Evolutionary conservation across 2,329 filamentous ascomycete genomes (phyloP).

Genomic region (Alternaria metachromatica): DNA sequence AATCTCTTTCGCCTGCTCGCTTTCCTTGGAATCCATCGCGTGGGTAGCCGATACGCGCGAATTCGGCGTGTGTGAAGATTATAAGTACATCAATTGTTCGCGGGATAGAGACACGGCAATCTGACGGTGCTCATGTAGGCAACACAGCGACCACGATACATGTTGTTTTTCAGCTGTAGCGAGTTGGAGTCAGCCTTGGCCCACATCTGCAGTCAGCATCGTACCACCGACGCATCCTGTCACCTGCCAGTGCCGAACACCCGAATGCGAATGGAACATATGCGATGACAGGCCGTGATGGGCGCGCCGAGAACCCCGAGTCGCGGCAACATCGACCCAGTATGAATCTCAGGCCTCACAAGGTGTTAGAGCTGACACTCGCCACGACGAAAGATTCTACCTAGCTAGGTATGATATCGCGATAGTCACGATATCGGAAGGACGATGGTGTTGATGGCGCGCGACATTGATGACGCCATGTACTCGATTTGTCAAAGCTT

Average conservation of each 20-base stretch:
- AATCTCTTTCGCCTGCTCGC: not conserved
- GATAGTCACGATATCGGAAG: not conserved
- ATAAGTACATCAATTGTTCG: not conserved
- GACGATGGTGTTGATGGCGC: not conserved
- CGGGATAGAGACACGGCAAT: not conserved
- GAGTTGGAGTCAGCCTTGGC: not conserved
- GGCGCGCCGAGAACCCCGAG: not conserved
- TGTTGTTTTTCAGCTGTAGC: not conserved
- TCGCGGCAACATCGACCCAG: not conserved
- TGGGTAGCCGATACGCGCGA: too few species aligned
- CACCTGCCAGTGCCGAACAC: not conserved
- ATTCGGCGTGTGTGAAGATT: not conserved
- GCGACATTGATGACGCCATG: constrained; percentile 37
- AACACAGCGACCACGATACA: not conserved
- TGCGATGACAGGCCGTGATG: not conserved
- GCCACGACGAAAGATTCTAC: not conserved
- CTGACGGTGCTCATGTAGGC: not conserved
- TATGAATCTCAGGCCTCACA: not conserved
- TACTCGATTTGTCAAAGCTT: constrained; percentile 23
- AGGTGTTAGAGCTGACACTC: too few species aligned
- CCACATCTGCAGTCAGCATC: not conserved
- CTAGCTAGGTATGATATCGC: not conserved
- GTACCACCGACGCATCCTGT: not conserved
- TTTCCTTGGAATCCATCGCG: not conserved
- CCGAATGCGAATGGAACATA: not conserved